A percentile compares a stretch with the other conserved stretches of the same genome.
Conservation (phyloP, 805 yeast genomes). For the Citeromyces nyonsensis region DNA sequence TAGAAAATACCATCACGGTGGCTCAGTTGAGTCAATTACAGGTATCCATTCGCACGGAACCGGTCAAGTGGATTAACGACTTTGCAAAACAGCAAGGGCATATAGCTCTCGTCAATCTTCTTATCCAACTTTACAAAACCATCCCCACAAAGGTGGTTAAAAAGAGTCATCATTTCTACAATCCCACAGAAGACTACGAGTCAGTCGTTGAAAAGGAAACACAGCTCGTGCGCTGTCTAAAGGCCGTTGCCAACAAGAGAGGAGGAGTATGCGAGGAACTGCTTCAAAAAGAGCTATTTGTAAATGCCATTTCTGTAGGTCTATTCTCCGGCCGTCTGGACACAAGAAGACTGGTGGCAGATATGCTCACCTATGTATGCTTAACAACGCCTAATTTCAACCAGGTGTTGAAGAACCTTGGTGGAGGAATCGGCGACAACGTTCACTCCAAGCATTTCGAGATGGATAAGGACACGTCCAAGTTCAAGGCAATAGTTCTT, state of each 20-base stretch:
- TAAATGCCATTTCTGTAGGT: constrained; percentile 66
- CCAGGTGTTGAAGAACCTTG: constrained; percentile 10
- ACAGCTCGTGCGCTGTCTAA: constrained; percentile 65
- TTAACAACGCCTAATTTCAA: constrained; percentile 3
- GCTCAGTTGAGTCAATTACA: constrained; percentile 70
- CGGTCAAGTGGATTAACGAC: constrained; percentile 59
- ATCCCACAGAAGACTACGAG: constrained; percentile 14
- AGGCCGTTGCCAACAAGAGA: constrained; percentile 54
- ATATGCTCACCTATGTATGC: constrained; percentile 47
- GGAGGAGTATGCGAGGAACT: constrained; percentile 60
- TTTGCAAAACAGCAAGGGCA: constrained; percentile 85
- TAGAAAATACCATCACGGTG: constrained; percentile 52
- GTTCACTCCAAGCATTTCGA: constrained; percentile 14
- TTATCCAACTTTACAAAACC: constrained; percentile 21
- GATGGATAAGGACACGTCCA: constrained; percentile 4
- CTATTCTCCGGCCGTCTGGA: constrained; percentile 62
- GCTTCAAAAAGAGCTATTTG: constrained; percentile 29
- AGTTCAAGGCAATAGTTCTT: constrained; percentile 13
- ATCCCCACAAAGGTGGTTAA: constrained; percentile 7
- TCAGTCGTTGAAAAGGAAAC: constrained; percentile 48
- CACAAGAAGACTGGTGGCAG: constrained; percentile 78
- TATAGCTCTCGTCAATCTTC: constrained; percentile 64
- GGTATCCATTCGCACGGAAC: constrained; percentile 85
- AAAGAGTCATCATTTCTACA: constrained; percentile 9
- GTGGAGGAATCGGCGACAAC: constrained; percentile 14